Percentiles rank a stretch among this genome's conserved stretches.
phyloP scores from a whole-genome alignment of 352 stramenopile genomes.

The Pythium coloratum region DNA sequence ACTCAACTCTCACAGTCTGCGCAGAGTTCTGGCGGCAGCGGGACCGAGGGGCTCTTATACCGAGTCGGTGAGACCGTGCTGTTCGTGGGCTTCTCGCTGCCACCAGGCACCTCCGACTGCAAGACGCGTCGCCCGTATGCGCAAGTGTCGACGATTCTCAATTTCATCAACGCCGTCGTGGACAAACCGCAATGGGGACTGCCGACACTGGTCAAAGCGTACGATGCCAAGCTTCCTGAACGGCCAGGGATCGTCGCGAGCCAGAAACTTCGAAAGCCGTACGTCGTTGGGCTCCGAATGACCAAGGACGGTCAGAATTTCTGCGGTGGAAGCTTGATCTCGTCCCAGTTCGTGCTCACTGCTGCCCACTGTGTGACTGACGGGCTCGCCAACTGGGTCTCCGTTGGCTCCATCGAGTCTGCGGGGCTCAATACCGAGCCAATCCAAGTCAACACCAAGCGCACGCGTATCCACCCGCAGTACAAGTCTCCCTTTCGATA shows the following conservation, averaged over 20 bases:
- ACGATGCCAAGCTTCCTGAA: not conserved
- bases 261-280: not conserved
- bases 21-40: not conserved
- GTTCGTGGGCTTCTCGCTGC: constrained; percentile 21
- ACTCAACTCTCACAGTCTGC: not conserved
- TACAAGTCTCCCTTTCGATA: constrained; percentile 28
- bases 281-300: constrained; percentile 28
- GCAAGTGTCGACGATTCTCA: constrained; percentile 14
- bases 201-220: not conserved
- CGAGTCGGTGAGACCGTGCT: constrained; percentile 4
- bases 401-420: constrained; percentile 28
- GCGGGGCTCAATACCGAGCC: constrained; percentile 27
- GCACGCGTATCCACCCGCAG: constrained; percentile 29
- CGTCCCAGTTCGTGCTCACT: constrained; percentile 42
- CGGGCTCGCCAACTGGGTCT: constrained; percentile 30
- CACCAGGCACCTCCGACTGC: not conserved
- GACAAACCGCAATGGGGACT: constrained; percentile 13
- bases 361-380: constrained; percentile 45
- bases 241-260: not conserved
- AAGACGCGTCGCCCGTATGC: constrained; percentile 5
- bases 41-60: constrained; percentile 15
- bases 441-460: constrained; percentile 26
- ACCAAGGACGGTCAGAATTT: constrained; percentile 37
- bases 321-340: constrained; percentile 43
- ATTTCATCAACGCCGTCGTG: constrained; percentile 32